Base-by-base conservation (phyloP, 2,329 filamentous ascomycete species). In the Hypoxylon sp. region DNA sequence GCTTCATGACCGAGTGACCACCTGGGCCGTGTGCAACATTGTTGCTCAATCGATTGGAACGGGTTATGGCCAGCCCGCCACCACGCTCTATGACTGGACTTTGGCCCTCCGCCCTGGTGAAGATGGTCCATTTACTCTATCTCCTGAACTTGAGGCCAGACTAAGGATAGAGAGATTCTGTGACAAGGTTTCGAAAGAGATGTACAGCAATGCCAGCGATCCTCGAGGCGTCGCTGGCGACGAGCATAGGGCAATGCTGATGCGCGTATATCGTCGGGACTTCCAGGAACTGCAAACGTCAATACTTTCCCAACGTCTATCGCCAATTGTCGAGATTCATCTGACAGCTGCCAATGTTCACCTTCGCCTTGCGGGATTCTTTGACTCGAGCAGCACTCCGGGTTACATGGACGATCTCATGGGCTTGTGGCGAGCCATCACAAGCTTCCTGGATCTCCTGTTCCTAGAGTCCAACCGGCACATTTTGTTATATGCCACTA, bases 1-100 rank as follows among this genome's bases (percentile, higher is more conserved):
- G 63, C 81, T 92, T 50, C 83, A 88, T 60, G 89, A 94, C 65
- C 81, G 90, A 26, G 83, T 92, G 31, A 84, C 84, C 40, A 93
- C 89, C 1, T 94, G 89, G 89, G 89, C 89, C 1, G 87, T 90
- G 3, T 91, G 89, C 74, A 94, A 94, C 66, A 88, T 93, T 58
- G 89, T 92, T 23, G 86, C 89, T 15, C 89, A 93, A 64, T 86
- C 84, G 47, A 83, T 92, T 31, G 89, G 88, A n/a, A 93, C 90
- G 3, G 89, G 89, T 13, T 90, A 91, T 63, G 89, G 89, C 4
- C 89, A 92, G 67, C 89, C 90, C 5, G 88, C 89, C 4, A 89
- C 88, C 34, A 90, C 84, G 41, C 77, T 87, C 36, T 92, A 88
- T 71, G 89, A 88, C 70, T 91, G 83, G 81, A 92, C 85, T 2